Evolutionary conservation across 495 filamentous ascomycete genomes (phyloP), one percentile per base, ranked within the genome.

Genomic region (Aspergillus steynii): DNA sequence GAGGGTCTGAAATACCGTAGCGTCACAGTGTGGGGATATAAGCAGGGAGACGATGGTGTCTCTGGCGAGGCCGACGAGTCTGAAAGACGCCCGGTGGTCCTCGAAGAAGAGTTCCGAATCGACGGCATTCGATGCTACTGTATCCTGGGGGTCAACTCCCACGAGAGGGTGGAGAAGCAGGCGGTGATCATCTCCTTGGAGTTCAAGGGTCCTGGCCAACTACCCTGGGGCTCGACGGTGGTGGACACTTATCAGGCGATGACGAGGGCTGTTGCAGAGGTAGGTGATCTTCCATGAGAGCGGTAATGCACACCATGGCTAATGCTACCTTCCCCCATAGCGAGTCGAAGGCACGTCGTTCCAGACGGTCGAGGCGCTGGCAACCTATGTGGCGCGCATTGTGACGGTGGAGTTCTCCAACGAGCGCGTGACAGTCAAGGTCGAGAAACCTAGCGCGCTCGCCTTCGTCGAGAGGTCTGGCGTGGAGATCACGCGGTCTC

Each of bases 391-490:
- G 51, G 82, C 82, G 31, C 78, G 74, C 48, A 82, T 80, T 62
- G 78, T 75, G 53, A 83, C 81, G 15, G 72, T 84, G 50, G 75
- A 80, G 29, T 85, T 80, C 64, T 77, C 75, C 7, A 77, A 85
- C 59, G 72, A 79, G 50, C 70, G 77, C 50, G 79, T 85, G 25
- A 85, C 81, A 0, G 84, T 85, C 1, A 64, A 62, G 56, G 77
- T 83, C n/a, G 77, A 85, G 61, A 86, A 86, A 68, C 83, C 84
- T 2, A 85, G 79, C 63, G 84, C 84, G 12, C 55, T 86, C 61
- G 77, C 82, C 6, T 85, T 85, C 71, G 82, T 84, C 5, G 73
- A 80, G 60, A 69, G 75, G 58, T 81, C 84, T 20, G 84, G 82
- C 5, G 81, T 86, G 6, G 79, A 86, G 67, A 82, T 86, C 54